Base-by-base conservation (phyloP, 805 yeast species). In the Lipomyces sp. region DNA sequence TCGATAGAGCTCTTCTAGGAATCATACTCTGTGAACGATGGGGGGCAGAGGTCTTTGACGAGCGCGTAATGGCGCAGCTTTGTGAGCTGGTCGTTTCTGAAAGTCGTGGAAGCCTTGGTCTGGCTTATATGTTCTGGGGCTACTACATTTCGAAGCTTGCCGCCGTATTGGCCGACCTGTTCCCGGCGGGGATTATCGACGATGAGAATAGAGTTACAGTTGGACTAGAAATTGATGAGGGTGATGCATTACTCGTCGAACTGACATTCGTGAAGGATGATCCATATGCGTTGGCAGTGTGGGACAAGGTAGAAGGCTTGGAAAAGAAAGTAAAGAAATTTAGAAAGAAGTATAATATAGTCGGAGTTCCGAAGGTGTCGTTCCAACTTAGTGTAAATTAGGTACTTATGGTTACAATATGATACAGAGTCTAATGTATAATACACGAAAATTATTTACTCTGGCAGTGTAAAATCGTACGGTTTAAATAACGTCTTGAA, bases 21-120 rank as follows among this genome's bases (percentile, higher is more conserved):
- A 83, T 89, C 37, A 90, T 92, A 1, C 78, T 89, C 33, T 87
- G 92, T 77, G 90, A 88, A 72, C 80, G 95, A 70, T 90, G 94
- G 94, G 94, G 94, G 45, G 91, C 90, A 2, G 92, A 88, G 69
- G 79, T 89, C 10, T 67, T 61, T 59, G 69, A 66, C 39, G 69
- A 65, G 33, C 57, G 59, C 4, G 48, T 48, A 3, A 53, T 56
- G 3, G 65, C 59, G 3, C 24, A 59, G 30, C 60, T 66, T 30
- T 56, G 64, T 50, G 50, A 56, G 32, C 39, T 66, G 2, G 70
- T 66, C 6, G 65, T 66, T n/a, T 48, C 57, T 7, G 70, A 64
- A 42, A 42, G 56, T 18, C 30, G 59, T 6, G 70, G 63, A 4
- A 45, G 18, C 18, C 30, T 54, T 29, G 69, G 69, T 7, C 56